Evolutionary conservation across 768 basidiomycete genomes (phyloP).

Genomic region (Boletellus sp.): DNA sequence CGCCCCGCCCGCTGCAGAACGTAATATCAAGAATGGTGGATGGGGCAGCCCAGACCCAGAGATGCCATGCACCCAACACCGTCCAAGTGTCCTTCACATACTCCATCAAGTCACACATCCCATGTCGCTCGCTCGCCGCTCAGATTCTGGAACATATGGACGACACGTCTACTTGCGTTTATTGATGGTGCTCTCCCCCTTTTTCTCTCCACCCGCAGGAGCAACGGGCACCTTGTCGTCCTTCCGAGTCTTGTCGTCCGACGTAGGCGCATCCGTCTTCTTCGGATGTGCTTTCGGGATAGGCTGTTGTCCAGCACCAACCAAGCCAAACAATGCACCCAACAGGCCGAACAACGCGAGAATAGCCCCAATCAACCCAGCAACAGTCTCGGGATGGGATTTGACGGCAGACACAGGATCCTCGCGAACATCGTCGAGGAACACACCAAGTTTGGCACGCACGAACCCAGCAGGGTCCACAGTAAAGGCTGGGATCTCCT

Average conservation of each 20-base stretch:
- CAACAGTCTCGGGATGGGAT: conserved; percentile 84
- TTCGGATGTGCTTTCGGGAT: conserved; percentile 65
- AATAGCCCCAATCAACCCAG: conserved; percentile 65
- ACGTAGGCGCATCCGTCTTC: conserved; percentile 66
- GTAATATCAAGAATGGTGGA: conserved; percentile 9
- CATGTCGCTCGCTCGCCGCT: background rate
- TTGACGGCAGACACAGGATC: conserved; percentile 83
- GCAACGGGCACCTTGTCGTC: conserved; percentile 63
- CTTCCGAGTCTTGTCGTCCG: conserved; percentile 70
- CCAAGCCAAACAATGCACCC: conserved; percentile 71
- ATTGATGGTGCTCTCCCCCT: conserved; percentile 64
- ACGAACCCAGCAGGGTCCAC: conserved; percentile 78
- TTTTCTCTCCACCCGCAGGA: conserved; percentile 70
- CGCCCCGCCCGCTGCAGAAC: conserved; percentile 9
- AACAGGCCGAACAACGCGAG: conserved; percentile 86
- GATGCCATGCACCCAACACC: background rate
- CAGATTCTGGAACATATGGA: conserved; percentile 5
- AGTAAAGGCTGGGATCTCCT: conserved; percentile 49
- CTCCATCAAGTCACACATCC: conserved; percentile 1
- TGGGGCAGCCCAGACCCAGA: background rate
- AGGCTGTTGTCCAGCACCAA: conserved; percentile 70
- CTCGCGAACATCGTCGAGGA: conserved; percentile 71
- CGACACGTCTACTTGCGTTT: conserved; percentile 58
- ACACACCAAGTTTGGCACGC: conserved; percentile 71
- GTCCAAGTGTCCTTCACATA: conserved; percentile 10